Evolutionary conservation across 306 rosid species (phyloP), one percentile per base, ranked within the genome.

Genomic region (Heteromeles arbutifolia): DNA sequence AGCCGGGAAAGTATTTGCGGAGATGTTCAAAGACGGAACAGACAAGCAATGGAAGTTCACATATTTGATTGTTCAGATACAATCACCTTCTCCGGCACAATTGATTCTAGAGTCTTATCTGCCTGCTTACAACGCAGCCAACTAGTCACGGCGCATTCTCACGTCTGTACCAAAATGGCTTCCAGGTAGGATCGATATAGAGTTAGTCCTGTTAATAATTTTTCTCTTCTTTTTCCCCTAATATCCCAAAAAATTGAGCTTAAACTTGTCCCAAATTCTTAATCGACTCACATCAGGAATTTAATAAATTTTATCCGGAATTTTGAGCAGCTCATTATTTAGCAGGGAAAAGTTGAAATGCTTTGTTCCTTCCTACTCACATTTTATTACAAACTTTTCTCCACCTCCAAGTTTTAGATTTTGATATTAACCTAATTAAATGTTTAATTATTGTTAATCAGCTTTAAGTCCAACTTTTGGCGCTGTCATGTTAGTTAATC

Each of bases 91-190:
- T 59, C 86, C 89, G 1, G 80, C 93, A 74, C 98, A 91, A 73
- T 64, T 96, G 89, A 85, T 96, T 61, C 77, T 96, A 80, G 99
- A 96, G 83, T 96, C 99, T 11, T 96, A 90, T 78, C 81, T 96
- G 73, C 99, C 99, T 5, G 73, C 82, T n/a, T 86, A 72, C 70
- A 69, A 56, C 79, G 57, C 78, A 52, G 77, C 69, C 78, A 74
- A 77, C 83, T 81, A 80, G 80, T 69, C 21, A 18, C 54, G 8
- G 18, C 21, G 62, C 57, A 65, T 28, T 64, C 44, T 14, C 54
- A 56, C 80, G 75, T 81, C 81, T 82, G 78, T 79, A 37, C 78
- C 70, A 61, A 77, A 50, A 82, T 63, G 63, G 56, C 74, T 69
- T 74, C 54, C 80, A 77, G 39, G 48, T 61, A 52, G 77, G 57